A percentile compares a stretch with the other conserved stretches of the same genome.
phyloP scores from a whole-genome alignment of 1,284 basidiomycete genomes.

The Volvariella volvacea region DNA sequence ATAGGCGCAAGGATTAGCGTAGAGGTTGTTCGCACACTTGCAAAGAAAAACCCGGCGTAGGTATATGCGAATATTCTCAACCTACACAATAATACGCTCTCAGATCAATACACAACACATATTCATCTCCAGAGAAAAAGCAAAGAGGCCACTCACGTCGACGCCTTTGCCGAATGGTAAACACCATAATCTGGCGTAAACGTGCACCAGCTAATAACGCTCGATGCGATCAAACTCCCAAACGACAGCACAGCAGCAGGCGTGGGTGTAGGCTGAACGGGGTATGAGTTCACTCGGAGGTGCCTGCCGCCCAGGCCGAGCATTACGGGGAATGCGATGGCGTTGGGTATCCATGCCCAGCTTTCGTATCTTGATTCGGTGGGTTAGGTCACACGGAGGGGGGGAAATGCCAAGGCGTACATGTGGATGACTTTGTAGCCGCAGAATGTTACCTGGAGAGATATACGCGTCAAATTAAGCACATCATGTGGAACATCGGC shows the following conservation, averaged over 20 bases:
- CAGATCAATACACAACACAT: too few species aligned
- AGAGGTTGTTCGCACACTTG: too few species aligned
- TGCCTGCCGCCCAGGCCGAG: slow-evolving; percentile 52
- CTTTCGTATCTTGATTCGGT: slow-evolving; percentile 41
- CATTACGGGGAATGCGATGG: slow-evolving; percentile 60
- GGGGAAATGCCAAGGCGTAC: slow-evolving; percentile 10
- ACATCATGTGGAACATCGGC: not conserved
- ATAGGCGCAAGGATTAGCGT: too few species aligned
- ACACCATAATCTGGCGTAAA: slow-evolving; percentile 56
- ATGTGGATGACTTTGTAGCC: slow-evolving; percentile 62
- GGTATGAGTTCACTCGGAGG: slow-evolving; percentile 26
- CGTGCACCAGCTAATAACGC: slow-evolving; percentile 45
- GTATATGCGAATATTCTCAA: slow-evolving; percentile 52
- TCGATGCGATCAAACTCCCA: slow-evolving; percentile 36
- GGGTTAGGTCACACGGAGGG: not conserved
- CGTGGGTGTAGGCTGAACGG: slow-evolving; percentile 22
- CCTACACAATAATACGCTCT: slow-evolving; percentile 21
- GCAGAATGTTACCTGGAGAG: slow-evolving; percentile 38
- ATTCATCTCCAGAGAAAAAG: slow-evolving; percentile 4
- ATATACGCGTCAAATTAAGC: not conserved
- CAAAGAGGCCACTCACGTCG: slow-evolving; percentile 28
- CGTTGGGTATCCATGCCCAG: slow-evolving; percentile 61
- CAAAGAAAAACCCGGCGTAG: slow-evolving; percentile 57
- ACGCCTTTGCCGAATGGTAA: slow-evolving; percentile 43
- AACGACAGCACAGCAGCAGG: slow-evolving; percentile 30